Conservation (phyloP, 495 filamentous ascomycete species). For the Lasiosphaeria miniovina region DNA sequence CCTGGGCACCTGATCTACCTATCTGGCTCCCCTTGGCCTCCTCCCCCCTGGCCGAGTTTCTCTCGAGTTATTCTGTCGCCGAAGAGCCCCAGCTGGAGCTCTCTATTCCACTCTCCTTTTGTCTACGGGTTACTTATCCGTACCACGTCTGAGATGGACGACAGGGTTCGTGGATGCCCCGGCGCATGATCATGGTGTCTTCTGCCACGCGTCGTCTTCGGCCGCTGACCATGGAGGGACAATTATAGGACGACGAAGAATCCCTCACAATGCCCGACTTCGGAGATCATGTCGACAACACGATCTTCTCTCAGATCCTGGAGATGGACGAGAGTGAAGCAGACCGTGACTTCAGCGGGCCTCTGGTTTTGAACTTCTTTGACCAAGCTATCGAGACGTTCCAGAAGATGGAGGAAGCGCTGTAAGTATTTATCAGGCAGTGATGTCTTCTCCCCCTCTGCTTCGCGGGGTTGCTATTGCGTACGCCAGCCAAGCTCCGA, state of each 20-base stretch:
- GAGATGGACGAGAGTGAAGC: slow-evolving; percentile 92
- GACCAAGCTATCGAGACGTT: slow-evolving; percentile 88
- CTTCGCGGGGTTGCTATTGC: background rate
- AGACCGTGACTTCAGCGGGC: slow-evolving; percentile 70
- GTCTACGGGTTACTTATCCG: slow-evolving; percentile 6
- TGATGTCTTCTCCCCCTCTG: background rate
- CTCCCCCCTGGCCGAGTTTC: background rate
- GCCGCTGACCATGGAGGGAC: background rate
- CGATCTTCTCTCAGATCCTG: slow-evolving; percentile 89
- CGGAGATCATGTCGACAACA: slow-evolving; percentile 70
- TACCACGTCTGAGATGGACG: slow-evolving; percentile 7
- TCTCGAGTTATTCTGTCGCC: background rate
- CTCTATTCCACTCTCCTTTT: background rate
- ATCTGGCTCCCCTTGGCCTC: slow-evolving; percentile 7
- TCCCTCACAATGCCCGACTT: slow-evolving; percentile 38
- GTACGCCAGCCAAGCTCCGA: background rate
- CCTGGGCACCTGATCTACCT: slow-evolving; percentile 9
- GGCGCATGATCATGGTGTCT: background rate
- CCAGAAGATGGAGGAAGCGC: slow-evolving; percentile 70
- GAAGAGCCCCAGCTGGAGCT: background rate
- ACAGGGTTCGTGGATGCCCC: slow-evolving; percentile 24
- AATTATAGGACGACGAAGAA: slow-evolving; percentile 22
- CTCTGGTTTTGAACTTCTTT: slow-evolving; percentile 90
- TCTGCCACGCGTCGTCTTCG: background rate
- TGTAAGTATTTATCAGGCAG: slow-evolving; percentile 58